These are phyloP conservation scores for Myriosclerotinia duriaeana DNA, from an alignment of 2,329 filamentous ascomycete genomes.

Conservation along the genomic window DNA sequence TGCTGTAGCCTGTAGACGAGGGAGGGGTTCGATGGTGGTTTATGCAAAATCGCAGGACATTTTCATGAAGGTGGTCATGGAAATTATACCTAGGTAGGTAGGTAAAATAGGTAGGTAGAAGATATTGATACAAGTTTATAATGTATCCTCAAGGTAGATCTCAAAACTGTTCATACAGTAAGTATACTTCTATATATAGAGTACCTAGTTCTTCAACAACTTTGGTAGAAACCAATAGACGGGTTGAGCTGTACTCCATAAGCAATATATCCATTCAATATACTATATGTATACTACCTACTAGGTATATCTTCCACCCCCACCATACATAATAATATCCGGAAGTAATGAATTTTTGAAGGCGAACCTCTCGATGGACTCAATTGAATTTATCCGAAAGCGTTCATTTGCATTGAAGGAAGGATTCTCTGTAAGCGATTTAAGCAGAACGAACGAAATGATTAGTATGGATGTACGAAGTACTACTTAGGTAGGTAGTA, in stretches of 20 bases:
- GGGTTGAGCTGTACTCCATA: neutral
- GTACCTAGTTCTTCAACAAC: neutral
- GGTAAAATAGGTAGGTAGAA: neutral
- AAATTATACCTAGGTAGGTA: neutral
- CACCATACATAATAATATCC: neutral
- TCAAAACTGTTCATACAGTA: neutral
- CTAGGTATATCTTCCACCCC: neutral
- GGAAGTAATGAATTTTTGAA: neutral
- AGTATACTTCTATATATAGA: neutral
- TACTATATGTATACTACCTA: too few species aligned
- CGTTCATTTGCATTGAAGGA: neutral
- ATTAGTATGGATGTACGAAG: too few species aligned
- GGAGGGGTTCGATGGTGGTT: neutral
- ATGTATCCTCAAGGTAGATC: too few species aligned
- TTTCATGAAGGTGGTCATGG: neutral
- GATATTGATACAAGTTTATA: too few species aligned
- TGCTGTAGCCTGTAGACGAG: neutral
- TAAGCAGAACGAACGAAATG: neutral
- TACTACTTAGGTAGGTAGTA: too few species aligned
- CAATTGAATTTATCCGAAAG: slow-evolving; percentile 10
- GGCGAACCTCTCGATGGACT: neutral
- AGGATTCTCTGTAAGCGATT: slow-evolving; percentile 2
- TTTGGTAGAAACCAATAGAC: neutral
- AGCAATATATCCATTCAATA: slow-evolving; percentile 6
- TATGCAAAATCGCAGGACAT: slow-evolving; percentile 9